phyloP scores from a whole-genome alignment of 2,329 filamentous ascomycete genomes.

The Cercospora janseana region DNA sequence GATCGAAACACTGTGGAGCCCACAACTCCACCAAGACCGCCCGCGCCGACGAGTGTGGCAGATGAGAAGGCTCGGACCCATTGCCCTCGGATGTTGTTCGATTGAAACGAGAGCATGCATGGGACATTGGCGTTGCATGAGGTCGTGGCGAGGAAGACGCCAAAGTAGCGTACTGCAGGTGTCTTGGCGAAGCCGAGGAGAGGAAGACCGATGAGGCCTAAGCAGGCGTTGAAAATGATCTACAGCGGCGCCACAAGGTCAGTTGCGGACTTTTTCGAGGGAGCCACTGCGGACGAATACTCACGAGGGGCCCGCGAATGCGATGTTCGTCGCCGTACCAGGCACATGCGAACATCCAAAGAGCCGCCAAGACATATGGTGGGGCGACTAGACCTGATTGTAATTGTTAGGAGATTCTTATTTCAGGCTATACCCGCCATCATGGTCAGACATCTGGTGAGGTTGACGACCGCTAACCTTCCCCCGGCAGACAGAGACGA shows the following conservation, averaged over 20 bases:
- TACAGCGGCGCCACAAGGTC: background rate
- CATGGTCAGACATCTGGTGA: too few species aligned
- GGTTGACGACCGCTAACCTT: too few species aligned
- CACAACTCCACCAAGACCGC: slow-evolving; percentile 72
- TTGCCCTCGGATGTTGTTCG: slow-evolving; percentile 83
- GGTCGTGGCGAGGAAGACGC: slow-evolving; percentile 40
- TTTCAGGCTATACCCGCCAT: too few species aligned
- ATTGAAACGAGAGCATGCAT: slow-evolving; percentile 72
- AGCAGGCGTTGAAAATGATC: slow-evolving; percentile 37
- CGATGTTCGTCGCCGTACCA: slow-evolving; percentile 37
- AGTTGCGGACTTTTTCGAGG: background rate
- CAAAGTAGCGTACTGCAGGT: slow-evolving; percentile 36
- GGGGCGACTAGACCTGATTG: slow-evolving; percentile 30
- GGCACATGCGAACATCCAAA: slow-evolving; percentile 34
- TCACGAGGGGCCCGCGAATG: slow-evolving; percentile 35
- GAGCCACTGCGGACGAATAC: background rate
- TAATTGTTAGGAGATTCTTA: background rate
- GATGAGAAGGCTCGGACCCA: slow-evolving; percentile 83
- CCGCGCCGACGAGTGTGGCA: slow-evolving; percentile 71
- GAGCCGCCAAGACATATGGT: slow-evolving; percentile 39
- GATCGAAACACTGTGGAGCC: slow-evolving; percentile 37
- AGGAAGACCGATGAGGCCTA: slow-evolving; percentile 37
- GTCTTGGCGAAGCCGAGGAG: slow-evolving; percentile 36
- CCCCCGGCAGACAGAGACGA: too few species aligned
- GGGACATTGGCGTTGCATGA: slow-evolving; percentile 59